phyloP scores from a whole-genome alignment of 108 stramenopile genomes.

The Epipyxis sp. region DNA sequence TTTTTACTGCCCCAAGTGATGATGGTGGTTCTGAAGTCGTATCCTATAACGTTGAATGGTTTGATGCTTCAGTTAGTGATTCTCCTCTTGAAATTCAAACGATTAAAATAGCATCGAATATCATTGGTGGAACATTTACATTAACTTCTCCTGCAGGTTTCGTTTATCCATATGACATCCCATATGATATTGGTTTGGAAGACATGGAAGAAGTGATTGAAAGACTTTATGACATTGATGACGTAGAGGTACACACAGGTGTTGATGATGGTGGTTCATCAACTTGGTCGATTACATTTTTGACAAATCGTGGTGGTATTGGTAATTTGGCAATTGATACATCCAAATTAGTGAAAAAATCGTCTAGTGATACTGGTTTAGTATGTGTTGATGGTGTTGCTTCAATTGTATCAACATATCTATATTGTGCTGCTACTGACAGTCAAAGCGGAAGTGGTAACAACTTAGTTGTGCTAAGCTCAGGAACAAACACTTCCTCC shows the following conservation, averaged over 20 bases:
- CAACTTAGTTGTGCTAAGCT: background rate
- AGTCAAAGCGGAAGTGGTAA: background rate
- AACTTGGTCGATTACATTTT: slow-evolving; percentile 36
- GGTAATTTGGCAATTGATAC: slow-evolving; percentile 33
- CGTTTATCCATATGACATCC: slow-evolving; percentile 29
- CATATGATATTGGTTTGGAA: slow-evolving; percentile 37
- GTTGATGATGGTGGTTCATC: slow-evolving; percentile 33
- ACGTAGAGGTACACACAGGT: slow-evolving; percentile 47
- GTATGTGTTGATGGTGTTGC: slow-evolving; percentile 41
- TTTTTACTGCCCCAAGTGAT: slow-evolving; percentile 59
- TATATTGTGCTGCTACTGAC: slow-evolving; percentile 16
- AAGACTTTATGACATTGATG: slow-evolving; percentile 48
- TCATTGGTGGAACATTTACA: slow-evolving; percentile 41
- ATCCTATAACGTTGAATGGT: slow-evolving; percentile 64
- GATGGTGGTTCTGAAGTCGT: slow-evolving; percentile 63
- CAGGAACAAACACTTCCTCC: background rate
- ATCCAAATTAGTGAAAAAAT: slow-evolving; percentile 33
- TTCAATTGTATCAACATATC: background rate
- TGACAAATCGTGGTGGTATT: slow-evolving; percentile 37
- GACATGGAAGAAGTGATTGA: slow-evolving; percentile 54
- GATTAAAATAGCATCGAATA: slow-evolving; percentile 36
- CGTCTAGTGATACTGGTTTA: background rate
- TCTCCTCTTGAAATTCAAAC: slow-evolving; percentile 53
- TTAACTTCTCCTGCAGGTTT: slow-evolving; percentile 35
- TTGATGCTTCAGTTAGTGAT: slow-evolving; percentile 32